These are phyloP conservation scores for Podospora bellae-mahoneyi DNA, from an alignment of 495 filamentous ascomycete species.

Conservation along the genomic window DNA sequence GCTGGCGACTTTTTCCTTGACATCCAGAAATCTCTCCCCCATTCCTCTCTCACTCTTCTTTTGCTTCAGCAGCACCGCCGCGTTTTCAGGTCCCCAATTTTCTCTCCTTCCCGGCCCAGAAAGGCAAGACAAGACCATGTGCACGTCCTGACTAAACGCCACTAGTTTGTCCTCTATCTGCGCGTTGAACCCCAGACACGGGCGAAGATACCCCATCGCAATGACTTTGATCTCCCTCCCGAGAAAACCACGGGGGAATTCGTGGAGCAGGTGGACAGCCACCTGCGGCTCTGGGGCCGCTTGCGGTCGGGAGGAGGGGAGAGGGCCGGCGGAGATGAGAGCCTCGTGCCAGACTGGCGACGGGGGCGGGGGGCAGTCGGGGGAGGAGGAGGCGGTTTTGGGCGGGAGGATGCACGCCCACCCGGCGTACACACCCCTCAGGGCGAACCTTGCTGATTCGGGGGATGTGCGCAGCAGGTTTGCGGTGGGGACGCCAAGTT, in stretches of 20 bases:
- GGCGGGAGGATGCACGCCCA: constrained; percentile 49
- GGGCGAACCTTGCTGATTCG: constrained; percentile 45
- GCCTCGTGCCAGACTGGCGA: constrained; percentile 33
- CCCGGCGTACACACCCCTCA: constrained; percentile 61
- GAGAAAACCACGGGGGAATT: constrained; percentile 37
- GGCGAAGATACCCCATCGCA: constrained; percentile 55
- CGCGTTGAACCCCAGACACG: constrained; percentile 26
- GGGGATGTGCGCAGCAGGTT: constrained; percentile 43
- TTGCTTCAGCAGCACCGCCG: constrained; percentile 25
- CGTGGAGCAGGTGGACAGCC: constrained; percentile 44
- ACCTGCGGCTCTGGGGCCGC: constrained; percentile 41
- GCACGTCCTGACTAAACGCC: constrained; percentile 48
- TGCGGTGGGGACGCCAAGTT: constrained; percentile 37
- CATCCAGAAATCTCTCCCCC: constrained; percentile 40
- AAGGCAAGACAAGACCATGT: constrained; percentile 49
- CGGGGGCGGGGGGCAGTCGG: not conserved
- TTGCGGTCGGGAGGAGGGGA: constrained; percentile 35
- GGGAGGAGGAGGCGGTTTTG: not conserved
- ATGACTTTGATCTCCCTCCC: constrained; percentile 45
- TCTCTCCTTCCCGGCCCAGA: constrained; percentile 33
- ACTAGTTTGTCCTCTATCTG: constrained; percentile 42
- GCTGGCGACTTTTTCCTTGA: constrained; percentile 44
- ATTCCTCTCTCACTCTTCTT: constrained; percentile 29
- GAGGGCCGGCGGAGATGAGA: constrained; percentile 51
- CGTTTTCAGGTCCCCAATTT: constrained; percentile 49